Conservation (phyloP, 2,329 filamentous ascomycete genomes). For the Claviceps fusiformis region DNA sequence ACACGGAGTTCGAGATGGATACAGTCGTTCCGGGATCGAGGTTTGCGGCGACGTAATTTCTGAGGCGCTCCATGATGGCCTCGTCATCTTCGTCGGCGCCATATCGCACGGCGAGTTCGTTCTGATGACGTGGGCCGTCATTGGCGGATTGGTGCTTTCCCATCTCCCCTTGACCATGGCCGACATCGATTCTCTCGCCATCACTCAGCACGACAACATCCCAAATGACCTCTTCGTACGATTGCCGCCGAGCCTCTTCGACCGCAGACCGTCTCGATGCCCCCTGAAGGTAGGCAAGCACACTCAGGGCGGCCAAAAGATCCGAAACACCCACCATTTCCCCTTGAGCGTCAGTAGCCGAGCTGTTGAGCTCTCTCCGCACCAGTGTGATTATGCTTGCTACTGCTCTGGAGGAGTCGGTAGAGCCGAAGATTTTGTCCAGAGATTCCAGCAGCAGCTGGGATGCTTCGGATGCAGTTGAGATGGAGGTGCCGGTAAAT, state of each 20-base stretch:
- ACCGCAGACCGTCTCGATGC: conserved; percentile 38
- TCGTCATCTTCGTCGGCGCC: conserved; percentile 23
- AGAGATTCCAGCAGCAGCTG: conserved; percentile 44
- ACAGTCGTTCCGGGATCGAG: conserved; percentile 43
- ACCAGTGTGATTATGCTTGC: conserved; percentile 53
- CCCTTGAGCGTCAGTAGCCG: conserved; percentile 42
- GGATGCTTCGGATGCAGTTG: conserved; percentile 40
- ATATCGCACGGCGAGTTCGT: background rate
- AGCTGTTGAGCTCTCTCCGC: conserved; percentile 50
- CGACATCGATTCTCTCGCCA: conserved; percentile 42
- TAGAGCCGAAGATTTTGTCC: conserved; percentile 53
- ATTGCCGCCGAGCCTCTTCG: conserved; percentile 32
- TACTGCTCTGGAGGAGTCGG: conserved; percentile 55
- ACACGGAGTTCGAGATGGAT: conserved; percentile 44
- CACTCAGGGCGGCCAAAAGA: conserved; percentile 45
- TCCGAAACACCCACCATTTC: conserved; percentile 48
- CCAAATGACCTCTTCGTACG: conserved; percentile 47
- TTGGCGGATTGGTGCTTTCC: background rate
- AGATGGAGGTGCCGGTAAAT: conserved; percentile 40
- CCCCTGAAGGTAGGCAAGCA: conserved; percentile 47
- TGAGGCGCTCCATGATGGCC: conserved; percentile 29
- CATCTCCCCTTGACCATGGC: conserved; percentile 17
- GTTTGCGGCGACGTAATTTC: conserved; percentile 39
- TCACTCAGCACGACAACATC: conserved; percentile 51
- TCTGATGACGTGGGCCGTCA: background rate